Conservation (phyloP, 345 rosid species). For the Brassica juncea region DNA sequence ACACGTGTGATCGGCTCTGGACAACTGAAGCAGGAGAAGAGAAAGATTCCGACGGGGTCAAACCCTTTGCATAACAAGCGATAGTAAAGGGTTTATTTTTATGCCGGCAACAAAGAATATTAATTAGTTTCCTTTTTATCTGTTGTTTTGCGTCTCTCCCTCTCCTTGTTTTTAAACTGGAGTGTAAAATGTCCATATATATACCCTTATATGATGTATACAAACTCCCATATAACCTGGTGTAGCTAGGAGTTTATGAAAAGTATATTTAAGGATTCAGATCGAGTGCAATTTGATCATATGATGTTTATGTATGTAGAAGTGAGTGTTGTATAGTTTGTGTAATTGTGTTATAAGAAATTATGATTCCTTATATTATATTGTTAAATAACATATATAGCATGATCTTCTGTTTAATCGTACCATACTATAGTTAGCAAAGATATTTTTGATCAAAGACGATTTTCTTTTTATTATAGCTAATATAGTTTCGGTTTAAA, state of each 20-base stretch:
- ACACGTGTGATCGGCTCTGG: conserved; percentile 23
- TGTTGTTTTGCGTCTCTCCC: neutral
- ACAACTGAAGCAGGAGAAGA: conserved; percentile 18
- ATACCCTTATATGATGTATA: neutral
- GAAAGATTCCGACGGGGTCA: conserved; percentile 38
- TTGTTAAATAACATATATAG: neutral
- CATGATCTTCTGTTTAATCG: neutral
- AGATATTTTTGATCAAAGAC: neutral
- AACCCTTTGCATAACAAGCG: conserved; percentile 40
- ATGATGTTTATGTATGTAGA: neutral
- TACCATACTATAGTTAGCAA: neutral
- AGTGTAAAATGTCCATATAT: neutral
- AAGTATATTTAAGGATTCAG: neutral
- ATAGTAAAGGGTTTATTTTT: neutral
- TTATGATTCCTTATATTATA: conserved; percentile 14
- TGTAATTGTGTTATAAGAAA: neutral
- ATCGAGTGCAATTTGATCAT: neutral
- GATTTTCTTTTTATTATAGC: neutral
- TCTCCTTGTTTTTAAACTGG: neutral
- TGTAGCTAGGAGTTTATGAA: neutral
- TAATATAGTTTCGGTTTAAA: neutral
- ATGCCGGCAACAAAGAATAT: neutral
- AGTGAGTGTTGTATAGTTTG: neutral
- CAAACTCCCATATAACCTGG: neutral
- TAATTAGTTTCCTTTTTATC: neutral